phyloP scores from a whole-genome alignment of 768 basidiomycete species.

The Auricularia cornea region DNA sequence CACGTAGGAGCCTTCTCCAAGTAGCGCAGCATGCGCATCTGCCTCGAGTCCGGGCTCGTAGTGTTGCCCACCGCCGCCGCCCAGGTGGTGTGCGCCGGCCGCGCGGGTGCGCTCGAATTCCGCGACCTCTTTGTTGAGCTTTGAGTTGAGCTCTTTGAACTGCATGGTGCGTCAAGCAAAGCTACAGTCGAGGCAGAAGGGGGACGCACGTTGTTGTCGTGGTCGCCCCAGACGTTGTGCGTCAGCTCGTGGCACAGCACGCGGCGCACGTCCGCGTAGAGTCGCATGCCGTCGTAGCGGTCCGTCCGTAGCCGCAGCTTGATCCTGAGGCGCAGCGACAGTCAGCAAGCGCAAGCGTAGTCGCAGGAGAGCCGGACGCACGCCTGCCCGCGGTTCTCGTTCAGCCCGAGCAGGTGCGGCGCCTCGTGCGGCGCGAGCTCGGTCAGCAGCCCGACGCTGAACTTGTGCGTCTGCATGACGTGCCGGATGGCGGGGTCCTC shows the following conservation, averaged over 20 bases:
- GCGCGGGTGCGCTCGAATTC: constrained; percentile 51
- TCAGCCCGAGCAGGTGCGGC: constrained; percentile 59
- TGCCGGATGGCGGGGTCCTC: constrained; percentile 64
- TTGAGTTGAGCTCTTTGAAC: constrained; percentile 73
- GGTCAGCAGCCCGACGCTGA: constrained; percentile 60
- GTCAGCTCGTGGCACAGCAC: constrained; percentile 73
- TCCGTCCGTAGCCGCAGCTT: constrained; percentile 64
- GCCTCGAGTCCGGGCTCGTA: constrained; percentile 49
- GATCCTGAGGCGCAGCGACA: constrained; percentile 33
- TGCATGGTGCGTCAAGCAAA: constrained; percentile 14
- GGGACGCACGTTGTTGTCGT: constrained; percentile 58
- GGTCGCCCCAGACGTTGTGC: constrained; percentile 67
- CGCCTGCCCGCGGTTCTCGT: constrained; percentile 43
- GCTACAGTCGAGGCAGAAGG: not conserved
- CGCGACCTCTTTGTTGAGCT: constrained; percentile 61
- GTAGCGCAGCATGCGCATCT: constrained; percentile 27
- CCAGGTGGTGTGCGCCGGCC: constrained; percentile 48
- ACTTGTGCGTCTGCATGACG: constrained; percentile 62
- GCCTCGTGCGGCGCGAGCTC: constrained; percentile 69
- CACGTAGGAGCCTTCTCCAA: constrained; percentile 30
- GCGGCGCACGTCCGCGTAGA: constrained; percentile 53
- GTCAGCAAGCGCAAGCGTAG: not conserved
- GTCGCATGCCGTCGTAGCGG: constrained; percentile 61
- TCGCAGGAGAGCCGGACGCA: not conserved
- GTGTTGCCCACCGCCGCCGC: constrained; percentile 37